phyloP scores from a whole-genome alignment of 768 basidiomycete species.

The Sarcodon aspratus region DNA sequence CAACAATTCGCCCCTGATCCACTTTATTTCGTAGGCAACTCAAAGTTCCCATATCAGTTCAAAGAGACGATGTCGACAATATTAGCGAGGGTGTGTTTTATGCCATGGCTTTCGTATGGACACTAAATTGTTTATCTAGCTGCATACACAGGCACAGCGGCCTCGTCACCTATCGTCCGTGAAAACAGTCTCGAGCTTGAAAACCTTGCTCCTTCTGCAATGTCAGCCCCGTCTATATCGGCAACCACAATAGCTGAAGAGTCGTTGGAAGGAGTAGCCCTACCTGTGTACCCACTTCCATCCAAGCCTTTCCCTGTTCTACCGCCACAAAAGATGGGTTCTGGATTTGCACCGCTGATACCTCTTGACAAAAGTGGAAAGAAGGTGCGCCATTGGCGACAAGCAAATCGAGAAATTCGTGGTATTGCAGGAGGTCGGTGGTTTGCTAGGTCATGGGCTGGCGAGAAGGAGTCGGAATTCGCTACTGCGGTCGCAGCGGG shows the following conservation, averaged over 20 bases:
- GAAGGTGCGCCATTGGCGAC: slow-evolving; percentile 62
- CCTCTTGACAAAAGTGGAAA: slow-evolving; percentile 54
- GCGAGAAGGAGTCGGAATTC: slow-evolving; percentile 66
- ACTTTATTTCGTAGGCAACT: neutral
- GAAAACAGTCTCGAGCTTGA: slow-evolving; percentile 17
- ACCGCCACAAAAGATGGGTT: slow-evolving; percentile 62
- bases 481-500: slow-evolving; percentile 17
- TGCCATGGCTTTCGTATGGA: neutral
- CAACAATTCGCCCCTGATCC: neutral
- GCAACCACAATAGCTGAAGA: slow-evolving; percentile 24
- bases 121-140: neutral
- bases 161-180: slow-evolving; percentile 47
- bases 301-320: slow-evolving; percentile 80
- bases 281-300: slow-evolving; percentile 69
- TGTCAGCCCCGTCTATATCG: slow-evolving; percentile 5
- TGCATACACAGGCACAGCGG: slow-evolving; percentile 61
- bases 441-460: slow-evolving; percentile 77
- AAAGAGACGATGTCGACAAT: slow-evolving; percentile 35
- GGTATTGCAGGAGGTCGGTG: slow-evolving; percentile 80
- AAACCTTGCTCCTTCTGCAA: slow-evolving; percentile 21
- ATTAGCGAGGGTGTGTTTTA: slow-evolving; percentile 48
- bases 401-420: slow-evolving; percentile 65
- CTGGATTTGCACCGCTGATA: slow-evolving; percentile 57
- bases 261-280: slow-evolving; percentile 45
- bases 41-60: slow-evolving; percentile 8